Evolutionary conservation across 495 filamentous ascomycete genomes (phyloP), one percentile per base, ranked within the genome.

Genomic region (Viridothelium virens): DNA sequence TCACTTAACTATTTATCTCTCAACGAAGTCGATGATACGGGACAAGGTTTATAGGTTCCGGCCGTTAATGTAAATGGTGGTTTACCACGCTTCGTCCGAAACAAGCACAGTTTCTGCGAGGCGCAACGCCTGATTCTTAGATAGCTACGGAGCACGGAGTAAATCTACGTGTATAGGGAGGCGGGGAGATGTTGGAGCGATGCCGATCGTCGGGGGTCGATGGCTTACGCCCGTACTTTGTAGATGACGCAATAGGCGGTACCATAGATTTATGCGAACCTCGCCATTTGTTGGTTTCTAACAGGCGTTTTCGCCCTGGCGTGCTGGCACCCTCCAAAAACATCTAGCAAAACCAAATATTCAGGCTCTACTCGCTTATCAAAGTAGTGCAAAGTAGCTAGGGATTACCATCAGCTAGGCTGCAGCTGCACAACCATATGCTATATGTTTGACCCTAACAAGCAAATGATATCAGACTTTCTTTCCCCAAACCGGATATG

Each of bases 1-100:
- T 59, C 18, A 36, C 25, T 31, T 59, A 59, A 7, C 53, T 59
- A 59, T 59, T 59, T 59, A 59, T 59, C 53, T 36, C 36, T 36
- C 53, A 14, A 3, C 6, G 2, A 10, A 7, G 7, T 2, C 18
- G 4, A 11, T 2, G 1, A 18, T 36, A 31, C 53, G 31, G 25
- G 31, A 59, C 14, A 36, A 1, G 33, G 5, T 31, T 7, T 34
- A 0, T 0, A 25, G 25, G 25, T 25, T 25, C 25, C 25, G 25
- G 25, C 25, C 25, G 25, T 25, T 25, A 25, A 25, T 44, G 41
- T 14, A 14, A 44, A 44, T 44, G 41, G 14, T 44, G 41, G 41
- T 14, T 44, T 1, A 14, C 0, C 6, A 44, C 14, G 14, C 41
- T 44, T 14, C 41, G 41, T 44, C 25, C 25, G 25, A 25, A 25